phyloP scores from a whole-genome alignment of 2,329 filamentous ascomycete genomes.

The Fusarium robinianum region DNA sequence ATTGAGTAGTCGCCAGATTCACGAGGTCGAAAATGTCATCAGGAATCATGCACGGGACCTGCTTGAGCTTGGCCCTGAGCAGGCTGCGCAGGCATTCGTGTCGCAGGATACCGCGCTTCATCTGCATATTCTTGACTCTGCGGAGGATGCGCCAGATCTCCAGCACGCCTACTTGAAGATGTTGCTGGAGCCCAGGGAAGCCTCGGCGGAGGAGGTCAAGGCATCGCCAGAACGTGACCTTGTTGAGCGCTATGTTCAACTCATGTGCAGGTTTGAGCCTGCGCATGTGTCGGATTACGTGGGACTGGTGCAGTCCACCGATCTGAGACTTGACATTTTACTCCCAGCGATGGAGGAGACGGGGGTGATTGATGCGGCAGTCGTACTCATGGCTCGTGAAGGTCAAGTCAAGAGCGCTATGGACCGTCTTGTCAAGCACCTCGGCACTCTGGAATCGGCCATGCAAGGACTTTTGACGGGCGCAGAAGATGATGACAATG shows the following conservation, averaged over 20 bases:
- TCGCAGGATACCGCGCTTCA: conserved; percentile 67
- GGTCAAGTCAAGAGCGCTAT: conserved; percentile 84
- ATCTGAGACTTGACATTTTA: conserved; percentile 78
- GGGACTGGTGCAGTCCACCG: conserved; percentile 71
- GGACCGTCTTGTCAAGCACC: conserved; percentile 78
- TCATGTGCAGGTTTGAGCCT: conserved; percentile 88
- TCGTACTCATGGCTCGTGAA: conserved; percentile 87
- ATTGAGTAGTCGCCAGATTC: conserved; percentile 70
- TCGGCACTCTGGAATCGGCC: conserved; percentile 78
- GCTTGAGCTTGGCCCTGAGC: conserved; percentile 66
- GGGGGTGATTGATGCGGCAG: conserved; percentile 89
- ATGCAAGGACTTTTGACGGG: conserved; percentile 74
- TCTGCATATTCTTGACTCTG: conserved; percentile 63
- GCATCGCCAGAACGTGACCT: conserved; percentile 60
- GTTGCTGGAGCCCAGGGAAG: conserved; percentile 67
- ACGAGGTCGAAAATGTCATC: conserved; percentile 71
- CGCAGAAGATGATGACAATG: conserved; percentile 58
- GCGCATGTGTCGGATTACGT: conserved; percentile 85
- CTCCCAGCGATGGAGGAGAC: conserved; percentile 87
- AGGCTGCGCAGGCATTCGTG: conserved; percentile 68
- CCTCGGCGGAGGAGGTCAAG: conserved; percentile 41
- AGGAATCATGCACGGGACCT: conserved; percentile 68
- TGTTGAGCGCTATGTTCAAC: conserved; percentile 81
- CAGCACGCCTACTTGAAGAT: conserved; percentile 79
- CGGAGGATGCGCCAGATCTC: conserved; percentile 62